phyloP scores from a whole-genome alignment of 176 grass and related monocot species.

The Paspalum notatum region DNA sequence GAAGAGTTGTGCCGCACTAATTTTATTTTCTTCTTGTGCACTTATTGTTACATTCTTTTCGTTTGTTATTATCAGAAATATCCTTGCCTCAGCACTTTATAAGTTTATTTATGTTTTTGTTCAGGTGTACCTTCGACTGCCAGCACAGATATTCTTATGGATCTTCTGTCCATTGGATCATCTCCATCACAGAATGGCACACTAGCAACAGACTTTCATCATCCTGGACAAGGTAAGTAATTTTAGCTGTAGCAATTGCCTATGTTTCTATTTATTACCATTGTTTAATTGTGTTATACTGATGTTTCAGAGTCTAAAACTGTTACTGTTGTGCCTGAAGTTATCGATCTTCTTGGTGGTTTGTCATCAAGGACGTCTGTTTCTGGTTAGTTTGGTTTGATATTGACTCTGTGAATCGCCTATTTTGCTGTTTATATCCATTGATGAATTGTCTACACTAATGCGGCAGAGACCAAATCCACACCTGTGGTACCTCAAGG shows the following conservation, averaged over 20 bases:
- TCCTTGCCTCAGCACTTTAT: background rate
- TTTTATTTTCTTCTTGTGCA: background rate
- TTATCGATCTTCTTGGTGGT: constrained; percentile 75
- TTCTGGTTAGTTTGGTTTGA: constrained; percentile 57
- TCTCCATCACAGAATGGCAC: constrained; percentile 69
- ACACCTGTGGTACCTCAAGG: constrained; percentile 44
- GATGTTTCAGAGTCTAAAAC: constrained; percentile 48
- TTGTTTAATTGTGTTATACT: constrained; percentile 31
- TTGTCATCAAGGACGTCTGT: constrained; percentile 66
- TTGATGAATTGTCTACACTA: constrained; percentile 35
- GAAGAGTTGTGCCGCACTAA: constrained; percentile 25
- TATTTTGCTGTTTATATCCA: constrained; percentile 33
- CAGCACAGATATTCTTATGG: constrained; percentile 81
- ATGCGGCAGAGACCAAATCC: constrained; percentile 50
- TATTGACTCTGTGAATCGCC: constrained; percentile 4
- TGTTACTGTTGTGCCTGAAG: constrained; percentile 57
- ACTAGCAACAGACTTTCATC: constrained; percentile 32
- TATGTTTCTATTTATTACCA: constrained; percentile 23
- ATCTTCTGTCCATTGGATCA: constrained; percentile 91
- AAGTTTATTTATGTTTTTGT: constrained; percentile 26
- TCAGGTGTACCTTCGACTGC: constrained; percentile 48
- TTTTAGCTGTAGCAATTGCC: constrained; percentile 12
- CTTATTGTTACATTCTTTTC: constrained; percentile 5
- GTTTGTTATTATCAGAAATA: constrained; percentile 15
- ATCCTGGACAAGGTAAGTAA: constrained; percentile 50